Percentiles rank a stretch among this genome's conserved stretches.
Evolutionary conservation across 441 rosid genomes (phyloP).

Genomic region (Metrosideros polymorpha): DNA sequence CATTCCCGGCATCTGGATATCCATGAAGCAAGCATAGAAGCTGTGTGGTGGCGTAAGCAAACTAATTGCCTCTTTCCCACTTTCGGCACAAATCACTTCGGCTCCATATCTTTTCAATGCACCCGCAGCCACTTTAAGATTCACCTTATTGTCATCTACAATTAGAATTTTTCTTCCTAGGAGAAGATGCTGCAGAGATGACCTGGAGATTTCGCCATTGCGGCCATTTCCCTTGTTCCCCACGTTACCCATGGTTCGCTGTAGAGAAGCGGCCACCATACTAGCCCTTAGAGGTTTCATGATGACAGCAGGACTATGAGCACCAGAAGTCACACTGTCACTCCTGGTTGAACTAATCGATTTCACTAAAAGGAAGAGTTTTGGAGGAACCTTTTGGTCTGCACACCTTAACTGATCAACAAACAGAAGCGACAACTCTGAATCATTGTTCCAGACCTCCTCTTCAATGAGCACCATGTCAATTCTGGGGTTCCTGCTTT

Average conservation of each 20-base stretch:
- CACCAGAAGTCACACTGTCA: slow-evolving; percentile 11
- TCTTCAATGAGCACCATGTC: slow-evolving; percentile 70
- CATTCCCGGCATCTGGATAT: slow-evolving; percentile 96
- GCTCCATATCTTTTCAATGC: slow-evolving; percentile 90
- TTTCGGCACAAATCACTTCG: slow-evolving; percentile 55
- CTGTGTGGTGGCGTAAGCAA: slow-evolving; percentile 69
- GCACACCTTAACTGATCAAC: slow-evolving; percentile 18
- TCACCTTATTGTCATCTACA: slow-evolving; percentile 77
- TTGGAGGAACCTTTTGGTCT: slow-evolving; percentile 27
- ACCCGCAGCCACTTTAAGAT: slow-evolving; percentile 82
- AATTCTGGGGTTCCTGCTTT: slow-evolving; percentile 19
- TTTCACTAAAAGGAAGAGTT: slow-evolving; percentile 53
- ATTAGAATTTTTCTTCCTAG: slow-evolving; percentile 63
- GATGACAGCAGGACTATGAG: slow-evolving; percentile 34
- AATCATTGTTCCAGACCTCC: slow-evolving; percentile 69
- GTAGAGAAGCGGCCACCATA: slow-evolving; percentile 75
- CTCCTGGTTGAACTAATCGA: slow-evolving; percentile 30
- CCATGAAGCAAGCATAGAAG: slow-evolving; percentile 98
- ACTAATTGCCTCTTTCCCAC: slow-evolving; percentile 55
- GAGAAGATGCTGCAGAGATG: slow-evolving; percentile 51
- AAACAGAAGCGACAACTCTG: slow-evolving; percentile 23
- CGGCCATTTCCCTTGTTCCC: slow-evolving; percentile 47
- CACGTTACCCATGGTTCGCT: slow-evolving; percentile 52
- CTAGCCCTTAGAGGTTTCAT: slow-evolving; percentile 86
- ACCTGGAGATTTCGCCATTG: slow-evolving; percentile 45